Conservation (phyloP, 345 rosid species). For the Camelina hispida region DNA sequence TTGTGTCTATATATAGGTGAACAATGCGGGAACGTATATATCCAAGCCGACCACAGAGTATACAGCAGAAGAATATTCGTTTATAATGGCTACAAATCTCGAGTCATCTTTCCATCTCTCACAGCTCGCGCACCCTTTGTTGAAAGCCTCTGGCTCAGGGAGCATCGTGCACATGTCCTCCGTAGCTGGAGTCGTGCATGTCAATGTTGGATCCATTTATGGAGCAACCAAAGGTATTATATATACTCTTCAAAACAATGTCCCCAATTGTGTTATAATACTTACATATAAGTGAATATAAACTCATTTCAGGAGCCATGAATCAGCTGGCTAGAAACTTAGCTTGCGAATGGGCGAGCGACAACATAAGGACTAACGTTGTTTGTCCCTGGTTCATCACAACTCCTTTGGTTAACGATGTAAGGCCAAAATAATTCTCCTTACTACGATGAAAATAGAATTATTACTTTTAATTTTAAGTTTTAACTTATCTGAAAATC, state of each 20-base stretch:
- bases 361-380: slow-evolving; percentile 29
- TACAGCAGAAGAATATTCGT: slow-evolving; percentile 21
- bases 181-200: background rate
- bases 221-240: slow-evolving; percentile 27
- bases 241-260: background rate
- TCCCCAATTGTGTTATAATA: background rate
- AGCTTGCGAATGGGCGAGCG: slow-evolving; percentile 41
- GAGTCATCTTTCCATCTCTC: slow-evolving; percentile 9
- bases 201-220: background rate
- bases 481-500: no score
- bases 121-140: slow-evolving; percentile 26
- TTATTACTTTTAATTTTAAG: background rate
- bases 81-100: slow-evolving; percentile 2
- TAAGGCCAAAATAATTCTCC: background rate
- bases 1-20: background rate
- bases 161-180: slow-evolving; percentile 16
- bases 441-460: no score
- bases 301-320: background rate
- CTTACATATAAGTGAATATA: background rate
- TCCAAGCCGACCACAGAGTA: slow-evolving; percentile 6
- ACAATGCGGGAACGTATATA: slow-evolving; percentile 4
- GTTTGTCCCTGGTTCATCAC: slow-evolving; percentile 22
- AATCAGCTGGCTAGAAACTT: slow-evolving; percentile 38
- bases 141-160: slow-evolving; percentile 28
- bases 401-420: slow-evolving; percentile 12